Evolutionary conservation across 2,329 filamentous ascomycete species (phyloP), one percentile per base, ranked within the genome.

Genomic region (Truncatella angustata): DNA sequence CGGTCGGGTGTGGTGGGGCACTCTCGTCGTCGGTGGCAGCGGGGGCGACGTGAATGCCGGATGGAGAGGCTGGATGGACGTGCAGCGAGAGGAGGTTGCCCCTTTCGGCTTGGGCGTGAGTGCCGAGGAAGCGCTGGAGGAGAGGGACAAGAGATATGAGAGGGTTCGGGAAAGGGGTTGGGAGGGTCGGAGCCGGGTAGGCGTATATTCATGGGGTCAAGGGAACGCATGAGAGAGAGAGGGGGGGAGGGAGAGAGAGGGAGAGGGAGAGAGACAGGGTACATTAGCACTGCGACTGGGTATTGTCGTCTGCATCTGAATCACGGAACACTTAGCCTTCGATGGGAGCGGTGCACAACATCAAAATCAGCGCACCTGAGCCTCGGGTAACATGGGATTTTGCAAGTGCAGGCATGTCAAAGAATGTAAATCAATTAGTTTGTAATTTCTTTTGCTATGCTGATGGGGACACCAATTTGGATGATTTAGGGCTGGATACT

Each of bases 1-100:
- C 4, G 64, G 59, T 23, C 73, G 81, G 4, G 72, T 75, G 54
- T 82, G 76, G 74, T 84, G 81, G 81, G 81, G 81, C n/a, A 81
- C 78, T 2, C 58, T 84, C 23, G 73, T 84, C 4, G 58, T 83
- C 35, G 78, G 77, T 9, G 73, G 72, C 1, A 57, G 63, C 24
- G 65, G 66, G 1, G 68, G 70, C 18, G 60, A 70, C 47, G 54
- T 70, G 37, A 59, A 63, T 7, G 34, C 16, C 2, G 44, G 70
- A 1, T 72, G 71, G 67, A 73, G 67, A 54, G 81, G 81, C 9
- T 84, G 81, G 81, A 59, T 83, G 50, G 70, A 73, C 10, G 73
- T 83, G 5, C 74, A 79, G 47, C 66, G 75, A 20, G 71, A 72
- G 35, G 64, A 69, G 28, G 68, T 76, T 1, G 57, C 60, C 18